Percentiles rank a stretch among this genome's conserved stretches.
Conservation (phyloP, 768 basidiomycete species). For the Mycena maculata region DNA sequence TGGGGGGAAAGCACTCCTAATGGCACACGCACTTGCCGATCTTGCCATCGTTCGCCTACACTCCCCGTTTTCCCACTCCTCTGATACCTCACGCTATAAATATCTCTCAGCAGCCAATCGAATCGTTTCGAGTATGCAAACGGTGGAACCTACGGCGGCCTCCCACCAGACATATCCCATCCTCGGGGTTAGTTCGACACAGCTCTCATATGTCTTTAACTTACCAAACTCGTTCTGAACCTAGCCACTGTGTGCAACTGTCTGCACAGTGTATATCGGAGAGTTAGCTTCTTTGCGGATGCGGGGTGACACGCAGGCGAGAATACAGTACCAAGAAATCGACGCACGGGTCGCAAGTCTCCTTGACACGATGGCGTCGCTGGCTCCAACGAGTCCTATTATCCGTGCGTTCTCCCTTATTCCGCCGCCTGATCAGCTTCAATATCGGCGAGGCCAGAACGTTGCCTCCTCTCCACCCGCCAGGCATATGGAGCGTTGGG, state of each 20-base stretch:
- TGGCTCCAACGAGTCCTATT: constrained; percentile 1
- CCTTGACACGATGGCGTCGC: neutral
- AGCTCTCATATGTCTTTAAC: neutral
- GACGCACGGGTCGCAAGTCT: neutral
- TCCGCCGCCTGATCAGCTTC: neutral
- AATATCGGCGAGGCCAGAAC: neutral
- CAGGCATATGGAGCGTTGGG: neutral
- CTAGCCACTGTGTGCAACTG: neutral
- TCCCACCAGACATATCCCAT: neutral
- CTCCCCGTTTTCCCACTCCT: neutral
- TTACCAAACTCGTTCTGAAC: neutral
- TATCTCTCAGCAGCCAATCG: neutral
- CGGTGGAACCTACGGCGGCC: too few relatives aligned
- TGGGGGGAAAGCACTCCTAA: neutral
- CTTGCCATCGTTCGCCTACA: constrained; percentile 19
- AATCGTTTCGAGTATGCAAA: neutral
- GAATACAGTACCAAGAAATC: constrained; percentile 7
- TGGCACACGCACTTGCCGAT: constrained; percentile 14
- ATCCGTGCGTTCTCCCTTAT: neutral
- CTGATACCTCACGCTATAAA: neutral
- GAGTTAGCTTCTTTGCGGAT: neutral
- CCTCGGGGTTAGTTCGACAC: neutral
- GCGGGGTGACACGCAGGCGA: neutral
- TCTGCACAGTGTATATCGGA: neutral
- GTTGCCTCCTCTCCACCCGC: neutral